These are phyloP conservation scores for Penicillium bovifimosum DNA, from an alignment of 495 filamentous ascomycete genomes.

Conservation along the genomic window DNA sequence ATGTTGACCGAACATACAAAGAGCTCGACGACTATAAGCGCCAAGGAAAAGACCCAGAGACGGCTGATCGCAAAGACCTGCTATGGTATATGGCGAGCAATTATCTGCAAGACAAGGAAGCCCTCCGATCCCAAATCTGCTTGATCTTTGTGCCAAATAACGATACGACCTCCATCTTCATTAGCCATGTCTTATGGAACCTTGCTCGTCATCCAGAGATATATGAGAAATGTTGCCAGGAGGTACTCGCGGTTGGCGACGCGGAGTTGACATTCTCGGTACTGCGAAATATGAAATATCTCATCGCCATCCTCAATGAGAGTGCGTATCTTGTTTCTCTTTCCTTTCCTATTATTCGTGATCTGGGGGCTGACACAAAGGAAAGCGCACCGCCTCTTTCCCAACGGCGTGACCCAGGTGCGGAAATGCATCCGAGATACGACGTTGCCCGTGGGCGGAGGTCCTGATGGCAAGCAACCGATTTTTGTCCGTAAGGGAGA, in stretches of 20 bases:
- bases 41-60: too few relatives aligned
- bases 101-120: neutral
- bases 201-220: conserved; percentile 3
- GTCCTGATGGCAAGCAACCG: neutral
- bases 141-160: conserved; percentile 6
- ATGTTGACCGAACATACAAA: too few relatives aligned
- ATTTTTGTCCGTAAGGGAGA: neutral
- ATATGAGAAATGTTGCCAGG: neutral
- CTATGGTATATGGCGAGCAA: neutral
- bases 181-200: conserved; percentile 5
- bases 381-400: neutral
- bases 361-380: too few relatives aligned
- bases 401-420: neutral
- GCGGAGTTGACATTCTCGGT: neutral
- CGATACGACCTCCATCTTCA: conserved; percentile 11
- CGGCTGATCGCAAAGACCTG: neutral
- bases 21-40: too few relatives aligned
- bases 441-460: neutral
- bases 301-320: neutral
- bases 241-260: neutral
- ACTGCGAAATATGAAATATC: neutral
- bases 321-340: neutral
- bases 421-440: neutral
- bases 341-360: too few relatives aligned
- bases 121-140: neutral